A percentile compares a stretch with the other conserved stretches of the same genome.
These are phyloP conservation scores for Pseudoscleropodium purum DNA, from an alignment of 225 moss, liverwort and hornwort species.

Conservation along the genomic window DNA sequence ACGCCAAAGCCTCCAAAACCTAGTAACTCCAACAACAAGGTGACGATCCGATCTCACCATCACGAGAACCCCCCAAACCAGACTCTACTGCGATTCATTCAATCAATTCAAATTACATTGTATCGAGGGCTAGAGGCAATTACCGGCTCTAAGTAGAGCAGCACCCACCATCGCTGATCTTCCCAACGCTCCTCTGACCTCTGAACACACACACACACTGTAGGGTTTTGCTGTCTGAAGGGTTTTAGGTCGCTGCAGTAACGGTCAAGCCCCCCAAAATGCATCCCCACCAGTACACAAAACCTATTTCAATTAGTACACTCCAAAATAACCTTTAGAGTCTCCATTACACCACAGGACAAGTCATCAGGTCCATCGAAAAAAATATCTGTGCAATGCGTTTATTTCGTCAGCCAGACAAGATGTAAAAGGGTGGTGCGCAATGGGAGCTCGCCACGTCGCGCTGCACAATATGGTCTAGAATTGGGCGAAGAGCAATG, in stretches of 20 bases:
- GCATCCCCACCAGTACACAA: background rate
- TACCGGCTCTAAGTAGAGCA: slow-evolving; percentile 38
- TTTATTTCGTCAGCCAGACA: background rate
- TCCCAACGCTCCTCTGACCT: background rate
- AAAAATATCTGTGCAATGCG: background rate
- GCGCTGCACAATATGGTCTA: background rate
- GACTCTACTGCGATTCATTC: background rate
- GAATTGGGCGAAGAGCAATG: background rate
- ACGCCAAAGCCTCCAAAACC: background rate
- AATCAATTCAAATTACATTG: background rate
- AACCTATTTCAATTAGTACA: background rate
- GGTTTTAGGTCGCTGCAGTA: background rate
- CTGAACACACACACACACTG: background rate
- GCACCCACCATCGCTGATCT: slow-evolving; percentile 41
- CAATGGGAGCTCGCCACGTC: slow-evolving; percentile 11
- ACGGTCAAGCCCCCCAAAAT: background rate
- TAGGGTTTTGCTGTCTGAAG: background rate
- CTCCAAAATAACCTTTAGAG: background rate
- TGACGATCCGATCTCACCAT: background rate
- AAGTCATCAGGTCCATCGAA: background rate
- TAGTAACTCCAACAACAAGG: background rate
- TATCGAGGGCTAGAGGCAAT: background rate
- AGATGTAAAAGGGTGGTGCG: background rate
- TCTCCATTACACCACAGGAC: background rate
- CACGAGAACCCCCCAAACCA: background rate